Percentiles rank a stretch among this genome's conserved stretches.
Conservation (phyloP, 768 basidiomycete species). For the Hemileccinum rubropunctum region DNA sequence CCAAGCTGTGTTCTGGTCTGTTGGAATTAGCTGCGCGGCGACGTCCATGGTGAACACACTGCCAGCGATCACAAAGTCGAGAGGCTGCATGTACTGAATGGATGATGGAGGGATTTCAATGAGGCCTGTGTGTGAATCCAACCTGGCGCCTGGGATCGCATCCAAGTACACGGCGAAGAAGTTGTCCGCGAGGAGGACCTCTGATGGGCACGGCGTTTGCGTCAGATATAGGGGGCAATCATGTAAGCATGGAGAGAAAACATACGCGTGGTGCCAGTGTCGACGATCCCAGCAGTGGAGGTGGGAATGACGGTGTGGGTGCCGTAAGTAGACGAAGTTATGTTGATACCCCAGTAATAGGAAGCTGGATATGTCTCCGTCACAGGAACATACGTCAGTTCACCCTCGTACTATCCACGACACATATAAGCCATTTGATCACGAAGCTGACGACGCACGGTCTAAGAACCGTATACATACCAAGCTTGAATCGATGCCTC, state of each 20-base stretch:
- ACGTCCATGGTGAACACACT: constrained; percentile 9
- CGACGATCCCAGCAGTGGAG: constrained; percentile 26
- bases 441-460: background rate
- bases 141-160: constrained; percentile 13
- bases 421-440: background rate
- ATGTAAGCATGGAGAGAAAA: background rate
- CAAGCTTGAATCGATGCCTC: constrained; percentile 12
- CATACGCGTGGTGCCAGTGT: constrained; percentile 25
- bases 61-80: constrained; percentile 11
- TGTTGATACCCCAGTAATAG: constrained; percentile 24
- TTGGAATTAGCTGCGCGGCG: constrained; percentile 14
- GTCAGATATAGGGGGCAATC: background rate
- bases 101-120: constrained; percentile 14
- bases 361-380: constrained; percentile 19
- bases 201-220: background rate
- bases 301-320: constrained; percentile 4
- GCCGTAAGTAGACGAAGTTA: constrained; percentile 11
- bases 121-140: constrained; percentile 3
- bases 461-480: constrained; percentile 2
- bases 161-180: constrained; percentile 11
- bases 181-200: constrained; percentile 16
- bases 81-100: constrained; percentile 8
- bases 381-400: constrained; percentile 20
- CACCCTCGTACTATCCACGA: constrained; percentile 13
- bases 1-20: constrained; percentile 6